Evolutionary conservation across 768 basidiomycete species (phyloP), one percentile per base, ranked within the genome.

Genomic region (Mycena albidolilacea): DNA sequence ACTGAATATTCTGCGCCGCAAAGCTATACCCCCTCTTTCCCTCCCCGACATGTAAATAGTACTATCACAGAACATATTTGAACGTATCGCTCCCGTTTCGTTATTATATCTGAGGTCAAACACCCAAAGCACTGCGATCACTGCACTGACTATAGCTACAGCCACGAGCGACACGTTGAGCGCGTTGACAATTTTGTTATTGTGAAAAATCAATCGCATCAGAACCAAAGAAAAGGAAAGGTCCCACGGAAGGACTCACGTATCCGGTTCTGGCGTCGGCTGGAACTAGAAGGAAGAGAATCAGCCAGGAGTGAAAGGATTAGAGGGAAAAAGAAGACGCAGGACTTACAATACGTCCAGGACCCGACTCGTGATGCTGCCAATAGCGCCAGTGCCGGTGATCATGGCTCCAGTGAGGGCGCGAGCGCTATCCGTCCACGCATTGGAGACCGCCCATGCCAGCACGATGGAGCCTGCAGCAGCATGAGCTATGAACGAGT

Each of bases 381-480:
- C 67, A 6, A 69, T 39, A 5, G 46, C 59, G 8, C 67, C 67
- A 0, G 19, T 30, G n/a, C 67, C 67, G 4, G 67, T 60, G 8
- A 68, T 60, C 35, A 46, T 57, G 10, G 67, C 67, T 3, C 15
- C 46, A 2, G 57, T 48, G 17, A 68, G 58, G 4, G 59, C 67
- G 38, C 59, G 37, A 15, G 59, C 59, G 37, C 46, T 62, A 30
- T 69, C 67, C 4, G 8, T 69, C 15, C 48, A 59, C 23, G 67
- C 58, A 19, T 69, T 69, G n/a, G 67, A 69, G 0, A 69, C n/a
- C 3, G 59, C 41, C 67, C 59, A 69, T 3, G 46, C 67, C n/a
- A 69, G 58, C 35, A 68, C 35, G 23, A 68, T 59, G 19, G 67
- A 59, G 15, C 67, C 59, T 69, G n/a, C n/a, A 43, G 14, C 17